Base-by-base conservation (phyloP, 257 asterid genomes). In the Dorcoceras hygrometricum region DNA sequence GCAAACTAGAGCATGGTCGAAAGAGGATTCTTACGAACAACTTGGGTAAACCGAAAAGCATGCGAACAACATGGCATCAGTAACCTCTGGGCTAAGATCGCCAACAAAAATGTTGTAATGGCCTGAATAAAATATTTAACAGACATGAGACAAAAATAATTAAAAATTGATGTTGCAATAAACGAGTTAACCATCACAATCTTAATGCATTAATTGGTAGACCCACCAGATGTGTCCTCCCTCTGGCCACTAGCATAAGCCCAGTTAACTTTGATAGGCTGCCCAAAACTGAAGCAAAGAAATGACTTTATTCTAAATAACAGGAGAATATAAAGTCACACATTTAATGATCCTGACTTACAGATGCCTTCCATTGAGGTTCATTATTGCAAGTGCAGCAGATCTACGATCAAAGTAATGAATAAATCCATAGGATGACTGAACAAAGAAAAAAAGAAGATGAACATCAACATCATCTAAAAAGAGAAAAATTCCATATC, bases 211-310 rank as follows among this genome's bases (percentile, higher is more conserved):
- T n/a, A 23, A 71, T 48, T 43, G 32, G 36, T 55, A 57, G 25
- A 69, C 90, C 6, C 68, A 90, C 96, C 75, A 73, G 98, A 83
- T 43, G 98, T 93, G 80, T 89, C 98, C 82, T 93, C 98, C 81
- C 96, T 83, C 83, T 93, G 96, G 71, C 86, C 89, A 72, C 95
- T 86, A 56, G 94, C 90, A 80, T 82, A 93, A 56, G 97, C 98
- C 95, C 95, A 93, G 75, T 89, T 92, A 66, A 87, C 98, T 82
- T 92, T 92, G 66, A 92, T 92, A 65, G 98, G 96, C 80, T 89
- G 97, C 78, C 98, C 98, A 86, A 92, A 92, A 84, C 98, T 92
- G 82, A 56, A 70, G 75, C 59, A 71, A 23, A 31, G 61, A 58
- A 60, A 64, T 73, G 59, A 39, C 22, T 68, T 56, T 67, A 10